These are phyloP conservation scores for Tausonia pullulans DNA, from an alignment of 1,284 basidiomycete species.

Conservation along the genomic window DNA sequence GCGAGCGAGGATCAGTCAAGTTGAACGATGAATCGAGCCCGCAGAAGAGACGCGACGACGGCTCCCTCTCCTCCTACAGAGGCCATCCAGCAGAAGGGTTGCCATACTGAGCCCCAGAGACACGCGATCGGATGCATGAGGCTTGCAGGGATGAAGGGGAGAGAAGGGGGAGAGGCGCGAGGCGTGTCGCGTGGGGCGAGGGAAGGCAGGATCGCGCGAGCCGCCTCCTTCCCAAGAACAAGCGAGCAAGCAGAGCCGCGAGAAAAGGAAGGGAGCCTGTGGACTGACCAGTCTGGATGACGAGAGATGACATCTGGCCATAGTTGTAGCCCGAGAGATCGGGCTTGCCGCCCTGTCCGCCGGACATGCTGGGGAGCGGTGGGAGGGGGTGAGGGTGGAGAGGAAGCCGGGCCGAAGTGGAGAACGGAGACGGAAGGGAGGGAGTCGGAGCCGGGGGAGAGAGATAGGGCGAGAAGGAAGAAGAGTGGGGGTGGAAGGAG, in stretches of 20 bases:
- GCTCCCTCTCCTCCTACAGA: too few relatives aligned
- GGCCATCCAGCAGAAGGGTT: too few relatives aligned
- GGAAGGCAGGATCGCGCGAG: neutral
- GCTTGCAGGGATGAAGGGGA: neutral
- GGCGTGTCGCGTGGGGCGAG: neutral
- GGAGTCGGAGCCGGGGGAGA: too few relatives aligned
- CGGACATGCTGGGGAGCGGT: slow-evolving; percentile 29
- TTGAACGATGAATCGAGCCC: too few relatives aligned
- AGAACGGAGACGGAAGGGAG: too few relatives aligned
- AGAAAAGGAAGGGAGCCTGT: neutral
- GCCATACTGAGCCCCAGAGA: too few relatives aligned
- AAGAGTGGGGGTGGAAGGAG: too few relatives aligned
- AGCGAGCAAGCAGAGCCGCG: neutral
- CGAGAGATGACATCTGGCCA: slow-evolving; percentile 74
- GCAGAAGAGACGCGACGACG: too few relatives aligned
- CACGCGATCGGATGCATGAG: too few relatives aligned
- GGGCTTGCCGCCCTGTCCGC: slow-evolving; percentile 28
- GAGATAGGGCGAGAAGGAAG: too few relatives aligned
- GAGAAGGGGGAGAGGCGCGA: neutral
- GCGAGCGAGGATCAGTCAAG: slow-evolving; percentile 51
- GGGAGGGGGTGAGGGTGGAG: too few relatives aligned
- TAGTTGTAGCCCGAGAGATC: slow-evolving; percentile 82
- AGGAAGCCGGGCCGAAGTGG: too few relatives aligned
- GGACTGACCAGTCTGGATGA: slow-evolving; percentile 54
- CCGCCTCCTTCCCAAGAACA: neutral